phyloP scores from a whole-genome alignment of 2,329 filamentous ascomycete species.

The Hypoxylon sp. region DNA sequence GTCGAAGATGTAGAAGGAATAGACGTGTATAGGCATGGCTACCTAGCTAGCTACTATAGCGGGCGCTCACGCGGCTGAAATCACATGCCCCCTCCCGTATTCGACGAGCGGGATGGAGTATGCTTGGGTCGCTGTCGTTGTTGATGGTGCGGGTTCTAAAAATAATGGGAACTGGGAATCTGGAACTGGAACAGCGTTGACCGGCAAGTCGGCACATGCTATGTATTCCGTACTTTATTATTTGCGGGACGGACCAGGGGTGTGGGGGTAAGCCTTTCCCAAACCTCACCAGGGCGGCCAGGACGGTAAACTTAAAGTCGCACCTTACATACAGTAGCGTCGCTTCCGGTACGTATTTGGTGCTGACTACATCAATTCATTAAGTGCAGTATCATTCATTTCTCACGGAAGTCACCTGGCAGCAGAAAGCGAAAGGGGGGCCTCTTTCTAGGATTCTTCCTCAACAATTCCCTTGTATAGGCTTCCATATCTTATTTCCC shows the following conservation, averaged over 20 bases:
- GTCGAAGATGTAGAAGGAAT: slow-evolving; percentile 99
- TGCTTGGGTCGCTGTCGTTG: slow-evolving; percentile 1
- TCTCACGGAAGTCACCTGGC: slow-evolving; percentile 1
- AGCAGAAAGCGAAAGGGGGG: not conserved
- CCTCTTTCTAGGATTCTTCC: not conserved
- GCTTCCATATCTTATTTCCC: slow-evolving; percentile 13
- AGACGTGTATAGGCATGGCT: slow-evolving; percentile 83
- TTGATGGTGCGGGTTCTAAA: slow-evolving; percentile 37
- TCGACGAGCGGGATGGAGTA: slow-evolving; percentile 17
- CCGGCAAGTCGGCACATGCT: slow-evolving; percentile 43
- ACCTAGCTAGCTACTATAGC: slow-evolving; percentile 24
- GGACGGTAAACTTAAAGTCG: slow-evolving; percentile 14
- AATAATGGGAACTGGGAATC: slow-evolving; percentile 34
- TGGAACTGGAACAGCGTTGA: slow-evolving; percentile 9
- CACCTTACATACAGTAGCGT: slow-evolving; percentile 26
- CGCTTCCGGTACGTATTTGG: slow-evolving; percentile 5
- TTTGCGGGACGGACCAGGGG: slow-evolving; percentile 40
- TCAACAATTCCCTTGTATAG: slow-evolving; percentile 10
- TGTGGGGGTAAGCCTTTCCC: slow-evolving; percentile 16
- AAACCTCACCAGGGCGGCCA: slow-evolving; percentile 17
- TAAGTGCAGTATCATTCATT: not conserved
- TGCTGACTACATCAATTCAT: not conserved
- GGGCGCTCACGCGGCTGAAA: slow-evolving; percentile 42
- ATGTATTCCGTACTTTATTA: slow-evolving; percentile 24
- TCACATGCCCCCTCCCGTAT: slow-evolving; percentile 49